Percentiles rank a stretch among this genome's conserved stretches.
Evolutionary conservation across 441 rosid species (phyloP).

Genomic region (Biscutella auriculata): DNA sequence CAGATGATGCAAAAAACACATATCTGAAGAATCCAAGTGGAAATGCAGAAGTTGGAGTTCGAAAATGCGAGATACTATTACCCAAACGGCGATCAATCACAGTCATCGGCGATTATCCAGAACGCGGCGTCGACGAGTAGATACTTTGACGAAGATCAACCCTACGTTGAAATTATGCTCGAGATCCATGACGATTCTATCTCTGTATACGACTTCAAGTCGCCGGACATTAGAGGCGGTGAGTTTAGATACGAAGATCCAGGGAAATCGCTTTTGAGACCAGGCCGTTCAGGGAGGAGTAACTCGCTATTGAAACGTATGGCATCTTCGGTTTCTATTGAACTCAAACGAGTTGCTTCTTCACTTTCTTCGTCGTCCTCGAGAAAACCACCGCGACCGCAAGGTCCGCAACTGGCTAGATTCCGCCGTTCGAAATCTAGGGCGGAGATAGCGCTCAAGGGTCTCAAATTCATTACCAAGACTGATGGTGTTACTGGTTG

Average conservation of each 20-base stretch:
- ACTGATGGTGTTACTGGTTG: conserved; percentile 33
- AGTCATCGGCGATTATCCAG: not conserved
- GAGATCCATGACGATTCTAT: conserved; percentile 32
- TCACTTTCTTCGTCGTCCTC: conserved; percentile 21
- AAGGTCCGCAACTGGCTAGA: conserved; percentile 6
- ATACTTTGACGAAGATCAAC: not conserved
- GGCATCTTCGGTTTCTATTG: conserved; percentile 31
- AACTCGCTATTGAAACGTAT: conserved; percentile 20
- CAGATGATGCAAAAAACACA: not conserved
- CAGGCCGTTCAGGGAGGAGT: conserved; percentile 21
- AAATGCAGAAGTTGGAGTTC: conserved; percentile 19
- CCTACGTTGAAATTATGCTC: conserved; percentile 38
- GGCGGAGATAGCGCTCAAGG: conserved; percentile 32
- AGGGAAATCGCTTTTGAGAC: conserved; percentile 16
- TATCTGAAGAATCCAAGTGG: not conserved
- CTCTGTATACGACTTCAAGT: conserved; percentile 29
- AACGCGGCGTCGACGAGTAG: conserved; percentile 12
- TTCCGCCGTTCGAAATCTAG: conserved; percentile 33
- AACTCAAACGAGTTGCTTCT: conserved; percentile 29
- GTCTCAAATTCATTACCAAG: conserved; percentile 41
- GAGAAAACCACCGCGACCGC: conserved; percentile 21
- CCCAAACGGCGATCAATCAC: not conserved
- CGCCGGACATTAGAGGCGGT: conserved; percentile 2
- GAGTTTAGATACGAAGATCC: conserved; percentile 17
- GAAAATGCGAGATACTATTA: conserved; percentile 11